Base-by-base conservation (phyloP, 257 asterid genomes). In the Cinchona pubescens region DNA sequence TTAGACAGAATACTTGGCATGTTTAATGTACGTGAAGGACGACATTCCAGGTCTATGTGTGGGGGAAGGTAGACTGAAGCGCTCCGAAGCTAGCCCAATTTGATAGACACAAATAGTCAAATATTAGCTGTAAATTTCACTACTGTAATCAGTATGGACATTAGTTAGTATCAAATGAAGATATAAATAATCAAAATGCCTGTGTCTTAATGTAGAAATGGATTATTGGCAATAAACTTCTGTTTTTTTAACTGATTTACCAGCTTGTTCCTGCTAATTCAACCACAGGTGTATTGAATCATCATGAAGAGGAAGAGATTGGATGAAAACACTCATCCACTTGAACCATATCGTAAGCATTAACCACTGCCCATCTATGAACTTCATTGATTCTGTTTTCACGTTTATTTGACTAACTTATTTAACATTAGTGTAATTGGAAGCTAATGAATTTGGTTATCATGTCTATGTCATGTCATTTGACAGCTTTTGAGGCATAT, bases 401-500 rank as follows among this genome's bases (percentile, higher is more conserved):
- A 27, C 48, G 14, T 69, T 69, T 42, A 56, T 48, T 64, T 64
- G 16, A 51, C 46, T 40, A 2, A 21, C 46, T 70, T 16, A 18
- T 55, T 55, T 59, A 25, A 59, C 34, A 2, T 59, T 29, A 4
- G 3, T 30, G 2, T 19, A 32, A 9, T 64, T 75, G 48, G 45
- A 6, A 48, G 55, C 51, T 65, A 1, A 38, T 35, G 69, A 14
- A 34, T 46, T 13, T 38, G 56, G 7, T 67, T 67, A 34, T 25
- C 29, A 55, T 38, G 61, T 55, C 37, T 18, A 34, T 11, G 25
- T 76, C 73, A 68, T 56, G 55, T 69, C 34, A n/a, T 78, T 75
- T 82, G 72, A 58, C 85, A 95, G 99, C 97, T 79, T 95, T 95
- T 77, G 99, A 95, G 91, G 90, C 91, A 21, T 92, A 85, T 56